Evolutionary conservation across 768 basidiomycete species (phyloP), one percentile per base, ranked within the genome.

Genomic region (Termitomyces sp.): DNA sequence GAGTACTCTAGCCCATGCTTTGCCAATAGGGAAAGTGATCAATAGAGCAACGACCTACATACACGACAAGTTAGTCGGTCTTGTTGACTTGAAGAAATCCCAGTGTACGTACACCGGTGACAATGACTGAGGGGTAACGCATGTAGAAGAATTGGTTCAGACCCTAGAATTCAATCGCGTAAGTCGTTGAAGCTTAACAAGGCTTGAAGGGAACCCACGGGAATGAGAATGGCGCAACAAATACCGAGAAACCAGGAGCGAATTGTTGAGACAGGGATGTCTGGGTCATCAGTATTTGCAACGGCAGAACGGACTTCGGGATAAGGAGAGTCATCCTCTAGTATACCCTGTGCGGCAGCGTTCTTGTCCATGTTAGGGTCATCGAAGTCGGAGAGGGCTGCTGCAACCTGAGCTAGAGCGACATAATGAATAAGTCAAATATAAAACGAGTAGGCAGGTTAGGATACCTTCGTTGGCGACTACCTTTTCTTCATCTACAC

Each of bases 111-210:
- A 80, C 79, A 51, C 76, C 75, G 2, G 75, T 75, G 59, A 92
- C 77, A 5, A 74, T 77, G 37, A 92, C 85, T 7, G 81, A 78
- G 4, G 90, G 89, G 65, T 82, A 87, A 16, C 87, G 85, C 71
- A 90, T 88, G 77, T 81, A 86, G 72, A 89, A 86, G 72, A 89
- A 87, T 59, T 88, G 88, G 65, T 91, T 88, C 51, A 86, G 69
- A 26, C 82, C 85, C 72, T 76, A 54, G 18, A 20, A 42, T 9
- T 24, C 32, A 59, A 34, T 53, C 5, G 36, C 39, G n/a, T 55
- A 29, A 59, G 43, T 44, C 32, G 7, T 5, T 46, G 18, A 44
- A 39, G 9, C 43, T 27, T 31, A 44, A 20, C 20, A 37, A 16
- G 4, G 48, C 27, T 3, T 26, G 16, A 12, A 8, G 61, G 16